These are phyloP conservation scores for Didymellaceae sp. DNA, from an alignment of 2,329 filamentous ascomycete species.

Conservation along the genomic window DNA sequence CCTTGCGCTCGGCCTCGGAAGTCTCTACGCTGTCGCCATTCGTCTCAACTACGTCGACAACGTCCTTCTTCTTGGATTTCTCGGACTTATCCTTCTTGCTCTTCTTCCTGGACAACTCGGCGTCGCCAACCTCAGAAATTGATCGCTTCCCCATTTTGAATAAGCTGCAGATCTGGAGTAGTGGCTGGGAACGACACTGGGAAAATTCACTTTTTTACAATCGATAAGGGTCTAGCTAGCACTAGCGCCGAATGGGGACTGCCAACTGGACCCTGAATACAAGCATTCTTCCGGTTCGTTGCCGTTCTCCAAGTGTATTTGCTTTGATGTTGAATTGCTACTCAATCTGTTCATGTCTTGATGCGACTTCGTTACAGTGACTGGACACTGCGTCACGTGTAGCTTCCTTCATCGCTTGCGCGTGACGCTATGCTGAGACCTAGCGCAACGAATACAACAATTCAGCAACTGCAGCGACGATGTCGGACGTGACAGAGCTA, in stretches of 20 bases:
- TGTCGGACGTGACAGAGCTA: slow-evolving; percentile 46
- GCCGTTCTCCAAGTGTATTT: neutral
- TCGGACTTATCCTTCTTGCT: slow-evolving; percentile 47
- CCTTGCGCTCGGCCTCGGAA: slow-evolving; percentile 51
- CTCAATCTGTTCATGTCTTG: neutral
- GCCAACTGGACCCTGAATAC: slow-evolving; percentile 6
- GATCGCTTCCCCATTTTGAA: slow-evolving; percentile 47
- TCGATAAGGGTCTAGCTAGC: slow-evolving; percentile 27
- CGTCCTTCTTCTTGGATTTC: slow-evolving; percentile 30
- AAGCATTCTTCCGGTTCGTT: slow-evolving; percentile 5
- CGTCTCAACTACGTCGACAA: slow-evolving; percentile 25
- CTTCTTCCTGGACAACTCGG: slow-evolving; percentile 47
- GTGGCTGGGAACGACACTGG: slow-evolving; percentile 2
- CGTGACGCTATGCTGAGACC: slow-evolving; percentile 1
- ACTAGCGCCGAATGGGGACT: slow-evolving; percentile 1
- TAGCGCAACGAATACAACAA: neutral
- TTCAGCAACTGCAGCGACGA: slow-evolving; percentile 10
- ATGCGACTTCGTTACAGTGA: neutral
- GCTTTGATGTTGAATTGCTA: neutral
- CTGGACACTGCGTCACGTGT: neutral
- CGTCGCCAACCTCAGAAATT: slow-evolving; percentile 40
- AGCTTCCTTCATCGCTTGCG: neutral
- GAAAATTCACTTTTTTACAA: slow-evolving; percentile 20
- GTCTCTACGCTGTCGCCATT: slow-evolving; percentile 28
- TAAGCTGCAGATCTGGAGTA: slow-evolving; percentile 3